Percentiles rank a stretch among this genome's conserved stretches.
Evolutionary conservation across 2,329 filamentous ascomycete species (phyloP).

Genomic region (Colletotrichum liaoningense): DNA sequence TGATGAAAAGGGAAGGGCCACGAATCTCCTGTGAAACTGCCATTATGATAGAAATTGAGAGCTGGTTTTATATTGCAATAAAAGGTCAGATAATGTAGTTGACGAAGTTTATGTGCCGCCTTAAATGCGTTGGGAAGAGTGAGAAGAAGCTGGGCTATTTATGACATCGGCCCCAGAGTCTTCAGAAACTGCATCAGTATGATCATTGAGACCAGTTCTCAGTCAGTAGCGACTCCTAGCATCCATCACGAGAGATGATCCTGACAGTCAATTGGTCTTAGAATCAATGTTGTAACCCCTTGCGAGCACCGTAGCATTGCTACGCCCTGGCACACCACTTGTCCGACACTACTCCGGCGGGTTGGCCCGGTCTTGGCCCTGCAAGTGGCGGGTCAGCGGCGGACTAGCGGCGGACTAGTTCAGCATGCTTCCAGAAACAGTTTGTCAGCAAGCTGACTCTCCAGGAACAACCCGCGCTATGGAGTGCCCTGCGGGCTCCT

Average conservation of each 20-base stretch:
- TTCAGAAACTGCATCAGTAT: too few species aligned
- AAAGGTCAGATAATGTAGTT: not conserved
- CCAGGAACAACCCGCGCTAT: too few species aligned
- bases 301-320: not conserved
- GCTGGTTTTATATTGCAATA: not conserved
- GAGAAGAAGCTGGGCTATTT: too few species aligned
- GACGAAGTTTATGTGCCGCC: too few species aligned
- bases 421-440: not conserved
- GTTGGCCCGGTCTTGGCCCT: too few species aligned
- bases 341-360: not conserved
- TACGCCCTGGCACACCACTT: not conserved
- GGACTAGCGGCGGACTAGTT: not conserved
- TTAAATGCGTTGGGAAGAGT: too few species aligned
- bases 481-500: not conserved
- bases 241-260: too few species aligned
- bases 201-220: fast-evolving
- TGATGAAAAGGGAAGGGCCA: not conserved
- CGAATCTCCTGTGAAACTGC: not conserved
- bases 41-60: not conserved
- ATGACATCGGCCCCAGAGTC: too few species aligned
- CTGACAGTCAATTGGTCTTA: too few species aligned
- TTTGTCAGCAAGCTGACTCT: not conserved
- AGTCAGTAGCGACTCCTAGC: too few species aligned
- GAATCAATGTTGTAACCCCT: too few species aligned
- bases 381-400: not conserved